Evolutionary conservation across 2,329 filamentous ascomycete species (phyloP).

Genomic region (Scortechinia acanthostroma): DNA sequence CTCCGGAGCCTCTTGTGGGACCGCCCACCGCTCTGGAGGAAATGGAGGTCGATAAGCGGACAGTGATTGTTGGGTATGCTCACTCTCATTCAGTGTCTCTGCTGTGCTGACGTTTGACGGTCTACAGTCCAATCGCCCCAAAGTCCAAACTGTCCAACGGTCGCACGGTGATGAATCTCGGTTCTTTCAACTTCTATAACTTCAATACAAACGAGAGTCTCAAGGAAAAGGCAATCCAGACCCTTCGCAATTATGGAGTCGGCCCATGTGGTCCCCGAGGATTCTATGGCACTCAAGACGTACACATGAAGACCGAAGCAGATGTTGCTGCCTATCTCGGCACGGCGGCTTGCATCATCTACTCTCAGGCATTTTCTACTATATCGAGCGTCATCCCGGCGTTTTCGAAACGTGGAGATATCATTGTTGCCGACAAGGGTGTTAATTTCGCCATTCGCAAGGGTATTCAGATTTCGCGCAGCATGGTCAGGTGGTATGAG

Average conservation of each 20-base stretch:
- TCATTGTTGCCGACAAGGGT: conserved; percentile 89
- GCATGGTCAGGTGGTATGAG: conserved; percentile 86
- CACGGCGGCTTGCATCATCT: conserved; percentile 83
- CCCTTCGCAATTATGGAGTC: conserved; percentile 88
- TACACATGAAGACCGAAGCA: conserved; percentile 92
- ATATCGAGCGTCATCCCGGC: conserved; percentile 95
- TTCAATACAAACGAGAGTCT: conserved; percentile 86
- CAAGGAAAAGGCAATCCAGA: conserved; percentile 91
- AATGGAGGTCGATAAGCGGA: conserved; percentile 74
- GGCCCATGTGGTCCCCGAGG: conserved; percentile 93
- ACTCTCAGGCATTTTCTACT: conserved; percentile 91
- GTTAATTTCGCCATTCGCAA: conserved; percentile 92
- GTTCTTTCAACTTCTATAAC: conserved; percentile 96
- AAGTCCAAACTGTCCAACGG: conserved; percentile 84
- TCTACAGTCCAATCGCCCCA: conserved; percentile 71
- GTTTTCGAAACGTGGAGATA: conserved; percentile 93
- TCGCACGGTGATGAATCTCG: conserved; percentile 85
- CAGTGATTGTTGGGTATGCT: conserved; percentile 77
- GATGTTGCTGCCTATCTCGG: conserved; percentile 88
- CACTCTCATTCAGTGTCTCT: not conserved
- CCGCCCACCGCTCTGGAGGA: conserved; percentile 70
- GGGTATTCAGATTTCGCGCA: conserved; percentile 85
- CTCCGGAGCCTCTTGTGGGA: conserved; percentile 81
- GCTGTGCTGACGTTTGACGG: conserved; percentile 3
- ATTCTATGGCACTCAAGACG: conserved; percentile 97